phyloP scores from a whole-genome alignment of 2,329 filamentous ascomycete species.

The Paecilomyces dactylethromorphus region DNA sequence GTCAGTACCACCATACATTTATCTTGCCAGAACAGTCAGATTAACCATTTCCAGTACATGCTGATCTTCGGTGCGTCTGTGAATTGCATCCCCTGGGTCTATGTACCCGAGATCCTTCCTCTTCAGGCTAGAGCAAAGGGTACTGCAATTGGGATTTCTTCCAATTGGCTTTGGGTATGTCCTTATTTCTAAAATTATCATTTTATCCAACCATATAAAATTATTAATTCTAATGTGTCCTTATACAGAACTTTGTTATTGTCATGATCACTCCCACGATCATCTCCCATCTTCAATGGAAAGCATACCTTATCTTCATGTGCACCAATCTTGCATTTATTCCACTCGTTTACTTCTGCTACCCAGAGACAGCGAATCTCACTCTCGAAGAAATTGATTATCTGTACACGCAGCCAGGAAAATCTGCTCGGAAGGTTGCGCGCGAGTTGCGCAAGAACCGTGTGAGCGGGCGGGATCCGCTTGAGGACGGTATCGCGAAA shows the following conservation, averaged over 20 bases:
- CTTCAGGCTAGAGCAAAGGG: constrained; percentile 46
- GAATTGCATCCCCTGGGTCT: constrained; percentile 47
- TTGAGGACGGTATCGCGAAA: not conserved
- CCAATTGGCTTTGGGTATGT: constrained; percentile 42
- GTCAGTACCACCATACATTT: constrained; percentile 10
- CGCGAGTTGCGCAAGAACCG: not conserved
- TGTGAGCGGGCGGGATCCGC: not conserved
- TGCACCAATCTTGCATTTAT: constrained; percentile 26
- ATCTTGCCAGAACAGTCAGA: not conserved
- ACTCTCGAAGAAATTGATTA: constrained; percentile 41
- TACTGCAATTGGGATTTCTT: constrained; percentile 43
- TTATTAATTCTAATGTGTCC: constrained; percentile 4
- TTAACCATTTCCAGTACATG: constrained; percentile 23
- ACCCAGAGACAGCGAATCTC: constrained; percentile 39
- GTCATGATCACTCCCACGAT: constrained; percentile 30
- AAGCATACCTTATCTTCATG: constrained; percentile 32
- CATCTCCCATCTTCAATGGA: constrained; percentile 26
- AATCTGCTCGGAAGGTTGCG: not conserved
- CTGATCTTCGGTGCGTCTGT: constrained; percentile 38
- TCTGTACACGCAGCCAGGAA: constrained; percentile 12
- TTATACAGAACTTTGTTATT: constrained; percentile 38
- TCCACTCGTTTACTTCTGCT: constrained; percentile 43
- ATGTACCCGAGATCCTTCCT: constrained; percentile 46
- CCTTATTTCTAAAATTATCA: not conserved
- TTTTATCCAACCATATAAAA: not conserved